Base-by-base conservation (phyloP, 768 basidiomycete species). In the Panaeolus papilionaceus region DNA sequence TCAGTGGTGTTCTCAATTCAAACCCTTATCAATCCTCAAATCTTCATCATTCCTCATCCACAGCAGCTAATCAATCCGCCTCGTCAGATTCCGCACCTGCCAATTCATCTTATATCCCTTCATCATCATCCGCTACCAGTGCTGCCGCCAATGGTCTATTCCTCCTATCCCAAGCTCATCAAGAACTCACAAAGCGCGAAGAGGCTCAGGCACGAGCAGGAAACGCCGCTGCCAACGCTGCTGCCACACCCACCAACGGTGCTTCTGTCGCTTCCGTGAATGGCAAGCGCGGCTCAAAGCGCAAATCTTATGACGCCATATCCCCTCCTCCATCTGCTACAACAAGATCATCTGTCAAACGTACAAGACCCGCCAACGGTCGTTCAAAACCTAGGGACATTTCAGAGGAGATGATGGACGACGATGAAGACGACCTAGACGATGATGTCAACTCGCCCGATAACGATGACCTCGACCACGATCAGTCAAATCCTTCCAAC, bases 161-260 rank as follows among this genome's bases (percentile, higher is more conserved):
- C 81, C 84, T 98, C 61, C 89, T 98, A 64, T 92, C 90, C 0
- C 96, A 98, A 79, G 96, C 96, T 33, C 96, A 98, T 76, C 96
- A 98, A 77, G 96, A 97, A 83, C 88, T 98, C 68, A 94, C 93
- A 42, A 97, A 96, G 81, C 89, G 94, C n/a, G 95, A 97, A 78
- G 92, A 94, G 76, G 90, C 91, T 0, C 89, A 92, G 75, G 86
- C 86, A 68, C 86, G 89, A 71, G 86, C 88, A 62, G 80, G 80
- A 66, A 80, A 76, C 65, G 75, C 76, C 33, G 67, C 71, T 51
- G 28, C 72, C 28, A 73, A 74, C 44, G 66, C 71, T 39, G 64
- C 72, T 23, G 74, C 76, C 2, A 70, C 76, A 1, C 70, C 75
- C 37, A 61, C 73, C 40, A 81, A 81, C 63, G 79, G 78, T 62